Percentiles rank a stretch among this genome's conserved stretches.
These are phyloP conservation scores for Erysimum cheiri DNA, from an alignment of 441 rosid genomes.

Conservation along the genomic window DNA sequence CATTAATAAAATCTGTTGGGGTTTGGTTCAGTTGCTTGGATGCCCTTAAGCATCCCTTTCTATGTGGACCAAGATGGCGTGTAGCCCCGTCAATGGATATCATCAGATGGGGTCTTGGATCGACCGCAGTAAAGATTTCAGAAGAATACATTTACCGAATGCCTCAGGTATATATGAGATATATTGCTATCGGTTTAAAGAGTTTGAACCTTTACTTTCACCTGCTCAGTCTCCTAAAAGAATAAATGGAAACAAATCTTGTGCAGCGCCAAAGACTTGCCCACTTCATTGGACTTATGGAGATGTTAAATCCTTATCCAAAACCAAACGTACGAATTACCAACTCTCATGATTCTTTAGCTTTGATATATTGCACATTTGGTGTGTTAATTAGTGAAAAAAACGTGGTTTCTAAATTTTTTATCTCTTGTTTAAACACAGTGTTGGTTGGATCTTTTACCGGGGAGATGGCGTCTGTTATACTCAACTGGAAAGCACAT, in stretches of 20 bases:
- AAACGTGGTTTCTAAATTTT: neutral
- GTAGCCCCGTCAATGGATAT: constrained; percentile 88
- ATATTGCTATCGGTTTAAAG: neutral
- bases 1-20: constrained; percentile 3
- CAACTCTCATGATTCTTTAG: constrained; percentile 3
- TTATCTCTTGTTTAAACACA: constrained; percentile 40
- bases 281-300: constrained; percentile 87
- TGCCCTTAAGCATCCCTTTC: constrained; percentile 92
- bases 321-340: constrained; percentile 64
- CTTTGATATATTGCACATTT: neutral
- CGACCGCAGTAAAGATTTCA: constrained; percentile 84
- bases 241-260: neutral
- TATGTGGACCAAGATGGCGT: constrained; percentile 97
- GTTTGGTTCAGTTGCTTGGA: constrained; percentile 68
- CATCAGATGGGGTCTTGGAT: constrained; percentile 96
- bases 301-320: constrained; percentile 88
- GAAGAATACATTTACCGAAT: constrained; percentile 87
- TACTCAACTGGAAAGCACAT: constrained; percentile 88
- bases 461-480: constrained; percentile 89
- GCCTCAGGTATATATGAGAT: constrained; percentile 64
- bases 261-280: constrained; percentile 80
- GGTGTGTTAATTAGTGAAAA: neutral
- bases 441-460: constrained; percentile 86
- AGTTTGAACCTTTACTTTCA: constrained; percentile 14
- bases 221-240: neutral